Evolutionary conservation across 2,329 filamentous ascomycete genomes (phyloP), one percentile per base, ranked within the genome.

Genomic region (Neofusicoccum kwambonambiense): DNA sequence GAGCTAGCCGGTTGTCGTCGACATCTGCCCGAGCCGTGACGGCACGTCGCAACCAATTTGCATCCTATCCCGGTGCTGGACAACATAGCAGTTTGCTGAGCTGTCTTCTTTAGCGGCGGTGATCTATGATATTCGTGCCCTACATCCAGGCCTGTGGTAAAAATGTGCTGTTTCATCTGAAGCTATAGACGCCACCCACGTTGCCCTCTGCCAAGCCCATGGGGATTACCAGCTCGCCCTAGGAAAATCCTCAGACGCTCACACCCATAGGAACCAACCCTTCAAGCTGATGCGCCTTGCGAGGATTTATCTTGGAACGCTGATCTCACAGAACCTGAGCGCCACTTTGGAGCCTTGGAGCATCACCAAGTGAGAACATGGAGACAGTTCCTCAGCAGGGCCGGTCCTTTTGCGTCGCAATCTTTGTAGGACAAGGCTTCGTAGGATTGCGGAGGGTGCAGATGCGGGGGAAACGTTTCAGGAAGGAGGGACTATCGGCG

Each of bases 391-490:
- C 6, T 7, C 27, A 31, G 27, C 27, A 31, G 5, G 27, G 1
- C 27, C 27, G 27, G 27, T 31, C 27, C 27, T 31, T 31, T 31
- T 31, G 6, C 27, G 27, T 31, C 27, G 27, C 27, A 31, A 31
- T 31, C 27, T 31, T 31, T 7, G 27, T 31, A 31, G 27, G 4
- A 31, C 27, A 31, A 31, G 27, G 27, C 27, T 31, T 0, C 6
- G 27, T 31, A 31, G 27, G 27, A 7, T 31, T 31, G 5, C 27
- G 27, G 27, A 31, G 27, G 6, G 50, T 31, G 17, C 9, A 17
- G 51, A 41, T 56, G 51, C n/a, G 51, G 51, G 51, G 35, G 41
- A 41, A 17, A 12, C 31, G 51, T 56, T 56, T 56, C 51, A 41
- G 51, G 47, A 17, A 22, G 4, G 34, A 35, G 35, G 3, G 35